Evolutionary conservation across 169 alveolate genomes (phyloP), one percentile per base, ranked within the genome.

Genomic region (Plasmodium berghei): DNA sequence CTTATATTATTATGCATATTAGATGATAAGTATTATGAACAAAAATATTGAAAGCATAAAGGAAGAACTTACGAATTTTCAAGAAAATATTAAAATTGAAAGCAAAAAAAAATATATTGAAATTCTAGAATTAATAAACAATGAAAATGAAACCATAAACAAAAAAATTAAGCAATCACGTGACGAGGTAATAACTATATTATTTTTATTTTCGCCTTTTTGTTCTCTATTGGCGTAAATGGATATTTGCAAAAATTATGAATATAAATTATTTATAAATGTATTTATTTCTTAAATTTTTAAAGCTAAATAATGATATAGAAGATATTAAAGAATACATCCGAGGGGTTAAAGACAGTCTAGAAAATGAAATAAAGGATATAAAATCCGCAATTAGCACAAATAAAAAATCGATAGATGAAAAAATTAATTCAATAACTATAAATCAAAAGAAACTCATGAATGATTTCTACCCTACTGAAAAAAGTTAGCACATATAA

Each of bases 51-150:
- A 80, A 59, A 80, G 28, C 14, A 26, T 80, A 56, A 49, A 42
- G 54, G 83, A 80, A 48, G 90, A 80, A 20, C 52, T 80, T 55
- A 49, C 64, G 24, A 80, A 20, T 52, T 80, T 54, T 56, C 66
- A 80, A 72, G 90, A 80, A 80, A 80, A 62, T 63, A 80, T 55
- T 67, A 40, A 64, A 80, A 80, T 80, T 54, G 75, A 80, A 59
- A 80, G 28, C 69, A 80, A 69, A 67, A 80, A 80, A 69, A 58
- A 67, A 56, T 52, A 80, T 40, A 80, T 80, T 24, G 90, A 80
- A 55, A 80, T 80, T 80, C 59, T 80, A 45, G 85, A 80, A 49
- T 26, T 80, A 48, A 80, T 80, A 64, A 80, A 80, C 61, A 83
- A 80, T 54, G 90, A 80, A 80, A 66, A 67, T 61, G 90, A 67